These are phyloP conservation scores for Pythium folliculosum DNA, from an alignment of 352 stramenopile species.

Conservation along the genomic window DNA sequence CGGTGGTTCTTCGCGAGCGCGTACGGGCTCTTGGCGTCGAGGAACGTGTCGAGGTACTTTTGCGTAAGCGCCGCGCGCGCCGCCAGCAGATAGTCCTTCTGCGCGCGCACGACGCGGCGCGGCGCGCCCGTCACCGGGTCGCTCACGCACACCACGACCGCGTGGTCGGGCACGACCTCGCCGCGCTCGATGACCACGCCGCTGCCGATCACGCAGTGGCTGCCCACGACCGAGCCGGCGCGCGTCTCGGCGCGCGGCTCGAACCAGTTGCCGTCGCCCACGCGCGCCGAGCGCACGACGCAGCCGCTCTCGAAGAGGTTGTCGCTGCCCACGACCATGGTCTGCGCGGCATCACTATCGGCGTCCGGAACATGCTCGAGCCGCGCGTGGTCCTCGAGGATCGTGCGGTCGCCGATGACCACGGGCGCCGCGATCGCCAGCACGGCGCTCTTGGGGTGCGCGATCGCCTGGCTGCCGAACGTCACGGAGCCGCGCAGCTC, in stretches of 20 bases:
- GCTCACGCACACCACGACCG: conserved; percentile 69
- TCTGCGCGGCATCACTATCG: conserved; percentile 26
- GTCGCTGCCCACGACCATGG: conserved; percentile 58
- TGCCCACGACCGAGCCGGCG: conserved; percentile 65
- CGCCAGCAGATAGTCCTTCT: conserved; percentile 70
- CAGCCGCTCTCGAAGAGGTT: conserved; percentile 85
- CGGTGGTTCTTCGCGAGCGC: conserved; percentile 83
- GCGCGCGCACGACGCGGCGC: conserved; percentile 48
- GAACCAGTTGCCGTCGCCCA: conserved; percentile 78
- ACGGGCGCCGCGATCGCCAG: conserved; percentile 40
- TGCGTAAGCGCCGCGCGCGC: conserved; percentile 58
- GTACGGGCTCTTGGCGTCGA: conserved; percentile 69
- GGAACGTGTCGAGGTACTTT: conserved; percentile 76
- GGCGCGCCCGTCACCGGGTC: conserved; percentile 22
- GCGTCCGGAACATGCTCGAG: conserved; percentile 22
- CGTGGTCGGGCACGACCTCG: conserved; percentile 70
- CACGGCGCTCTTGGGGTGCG: conserved; percentile 31
- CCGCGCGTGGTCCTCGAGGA: conserved; percentile 56
- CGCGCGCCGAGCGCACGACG: conserved; percentile 47
- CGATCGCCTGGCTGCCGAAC: conserved; percentile 35
- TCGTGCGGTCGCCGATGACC: conserved; percentile 75
- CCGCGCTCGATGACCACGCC: conserved; percentile 69
- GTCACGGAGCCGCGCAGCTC: conserved; percentile 30
- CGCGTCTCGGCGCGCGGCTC: conserved; percentile 62
- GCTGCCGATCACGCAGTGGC: conserved; percentile 82